Evolutionary conservation across 1,284 basidiomycete genomes (phyloP).

Genomic region (Mycena sp.): DNA sequence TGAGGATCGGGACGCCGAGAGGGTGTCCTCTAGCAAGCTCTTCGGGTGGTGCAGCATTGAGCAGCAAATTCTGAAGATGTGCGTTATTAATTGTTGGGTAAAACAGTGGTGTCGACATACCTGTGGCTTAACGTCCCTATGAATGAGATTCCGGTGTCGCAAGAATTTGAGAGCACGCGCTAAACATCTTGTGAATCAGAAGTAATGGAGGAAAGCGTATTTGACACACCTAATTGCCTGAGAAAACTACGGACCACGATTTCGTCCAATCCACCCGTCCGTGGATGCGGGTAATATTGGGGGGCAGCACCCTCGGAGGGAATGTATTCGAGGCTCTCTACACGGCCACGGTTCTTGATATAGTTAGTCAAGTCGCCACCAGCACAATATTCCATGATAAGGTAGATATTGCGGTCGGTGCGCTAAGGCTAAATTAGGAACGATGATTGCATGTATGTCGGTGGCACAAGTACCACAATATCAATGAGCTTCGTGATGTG

Average conservation of each 20-base stretch:
- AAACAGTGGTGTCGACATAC: constrained; percentile 45
- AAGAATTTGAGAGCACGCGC: constrained; percentile 95
- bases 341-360: constrained; percentile 92
- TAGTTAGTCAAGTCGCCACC: constrained; percentile 96
- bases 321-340: constrained; percentile 85
- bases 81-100: neutral
- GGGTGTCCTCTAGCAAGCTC: constrained; percentile 91
- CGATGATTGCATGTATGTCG: neutral
- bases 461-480: constrained; percentile 80
- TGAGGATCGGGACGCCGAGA: constrained; percentile 91
- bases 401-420: constrained; percentile 93
- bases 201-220: constrained; percentile 9
- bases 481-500: constrained; percentile 95
- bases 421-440: constrained; percentile 59
- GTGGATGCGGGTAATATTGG: constrained; percentile 91
- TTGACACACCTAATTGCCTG: constrained; percentile 84
- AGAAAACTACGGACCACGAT: constrained; percentile 93
- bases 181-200: constrained; percentile 40
- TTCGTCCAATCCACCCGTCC: constrained; percentile 91
- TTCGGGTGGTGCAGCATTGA: constrained; percentile 84
- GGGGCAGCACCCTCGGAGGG: constrained; percentile 73
- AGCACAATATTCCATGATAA: constrained; percentile 98
- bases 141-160: constrained; percentile 89
- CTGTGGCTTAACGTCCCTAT: constrained; percentile 98
- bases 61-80: constrained; percentile 83